Base-by-base conservation (phyloP, 179 eudicot genomes). In the Amaranthus tricolor region DNA sequence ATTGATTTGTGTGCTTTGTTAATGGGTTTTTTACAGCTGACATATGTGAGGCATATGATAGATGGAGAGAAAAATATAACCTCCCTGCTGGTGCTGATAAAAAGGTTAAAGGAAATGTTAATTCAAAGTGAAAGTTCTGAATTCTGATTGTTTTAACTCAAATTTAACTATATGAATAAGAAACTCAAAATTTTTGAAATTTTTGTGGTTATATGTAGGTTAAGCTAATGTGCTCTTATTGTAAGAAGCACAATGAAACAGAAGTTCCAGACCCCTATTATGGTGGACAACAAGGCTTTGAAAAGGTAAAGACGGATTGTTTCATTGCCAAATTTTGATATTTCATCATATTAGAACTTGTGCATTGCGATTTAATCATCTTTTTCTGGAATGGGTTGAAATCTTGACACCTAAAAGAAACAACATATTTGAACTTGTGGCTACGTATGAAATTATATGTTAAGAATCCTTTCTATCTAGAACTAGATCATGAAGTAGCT, bases 181-280 rank as follows among this genome's bases (percentile, higher is more conserved):
- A 15, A 43, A 70, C 74, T 63, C 19, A 60, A 54, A 55, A 40
- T 53, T 12, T 62, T 5, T 40, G 40, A 45, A 48, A 51, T 57
- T 57, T 43, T 43, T 45, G 17, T 66, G 6, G 55, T 11, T 31
- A 17, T 3, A 56, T 86, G 76, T 85, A 93, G 99, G 96, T 95
- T 62, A 83, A 77, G 73, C 79, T 95, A 62, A 93, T 93, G 97
- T 95, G 97, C 79, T 95, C 97, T 5, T 93, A 89, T 62, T 95
- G 99, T 76, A 95, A 89, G 88, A 95, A 82, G 76, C 97, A 95
- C 58, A 78, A 85, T 50, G 99, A 93, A 83, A 86, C 86, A 10
- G 91, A 95, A 82, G 99, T 95, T 66, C 97, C 99, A 1, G 99
- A 95, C 83, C 96, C 99, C 72, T 95, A 92, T 71, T 95, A 90